These are phyloP conservation scores for Rosa hybrid DNA, from an alignment of 331 rosid genomes.

Conservation along the genomic window DNA sequence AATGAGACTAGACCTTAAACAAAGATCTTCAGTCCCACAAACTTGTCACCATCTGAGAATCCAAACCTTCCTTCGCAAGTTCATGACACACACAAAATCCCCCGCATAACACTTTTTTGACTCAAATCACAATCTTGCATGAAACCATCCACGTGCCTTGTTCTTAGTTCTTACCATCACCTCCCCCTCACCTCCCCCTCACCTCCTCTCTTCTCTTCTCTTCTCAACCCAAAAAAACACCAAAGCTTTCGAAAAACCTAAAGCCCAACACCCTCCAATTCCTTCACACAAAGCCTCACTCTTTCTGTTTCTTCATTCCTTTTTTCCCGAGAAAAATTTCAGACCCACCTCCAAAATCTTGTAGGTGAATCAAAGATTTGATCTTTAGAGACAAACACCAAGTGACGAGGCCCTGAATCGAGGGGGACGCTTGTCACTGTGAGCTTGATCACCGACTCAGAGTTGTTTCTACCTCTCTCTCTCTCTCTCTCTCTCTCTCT, in stretches of 20 bases:
- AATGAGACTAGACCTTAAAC: neutral
- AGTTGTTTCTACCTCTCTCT: constrained; percentile 1
- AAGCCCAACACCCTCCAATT: neutral
- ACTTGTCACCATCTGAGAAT: constrained; percentile 10
- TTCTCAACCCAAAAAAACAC: neutral
- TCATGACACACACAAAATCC: neutral
- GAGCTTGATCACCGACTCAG: constrained; percentile 42
- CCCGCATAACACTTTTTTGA: neutral
- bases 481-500: neutral
- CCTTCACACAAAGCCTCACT: neutral
- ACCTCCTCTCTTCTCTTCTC: neutral
- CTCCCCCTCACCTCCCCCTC: neutral
- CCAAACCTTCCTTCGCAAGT: neutral
- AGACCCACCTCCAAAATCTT: constrained; percentile 20
- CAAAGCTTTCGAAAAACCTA: neutral
- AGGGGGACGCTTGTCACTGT: constrained; percentile 35
- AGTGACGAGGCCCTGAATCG: constrained; percentile 39
- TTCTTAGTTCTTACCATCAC: constrained; percentile 15
- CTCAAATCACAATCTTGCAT: constrained; percentile 33
- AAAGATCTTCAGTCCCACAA: neutral
- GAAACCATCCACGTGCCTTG: constrained; percentile 50
- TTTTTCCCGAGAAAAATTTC: constrained; percentile 44
- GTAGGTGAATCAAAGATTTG: neutral
- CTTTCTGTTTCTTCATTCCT: neutral
- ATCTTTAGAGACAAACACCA: constrained; percentile 6